Base-by-base conservation (phyloP, 331 rosid genomes). In the Acacia concinna region DNA sequence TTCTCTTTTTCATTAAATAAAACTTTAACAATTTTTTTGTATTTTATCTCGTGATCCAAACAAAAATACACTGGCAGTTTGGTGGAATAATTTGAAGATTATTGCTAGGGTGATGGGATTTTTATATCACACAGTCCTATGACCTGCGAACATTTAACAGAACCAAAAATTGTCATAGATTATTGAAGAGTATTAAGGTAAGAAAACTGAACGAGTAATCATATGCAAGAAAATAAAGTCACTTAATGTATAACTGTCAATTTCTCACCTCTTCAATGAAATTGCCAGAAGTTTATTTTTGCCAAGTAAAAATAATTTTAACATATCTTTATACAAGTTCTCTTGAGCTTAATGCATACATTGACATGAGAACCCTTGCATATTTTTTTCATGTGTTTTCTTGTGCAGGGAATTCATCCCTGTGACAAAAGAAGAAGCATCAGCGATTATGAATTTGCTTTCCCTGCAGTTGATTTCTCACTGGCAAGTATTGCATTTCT, bases 381-480 rank as follows among this genome's bases (percentile, higher is more conserved):
- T 56, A 65, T 46, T 60, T 60, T 60, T 71, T 43, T 69, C 21
- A 21, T 17, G 49, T 69, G 13, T 66, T 79, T 25, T 77, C 68
- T 68, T 59, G 25, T 77, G 81, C 81, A 95, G 98, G 98, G 98
- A 41, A 89, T 92, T 83, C 97, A 93, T 85, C 97, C 97, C 8
- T 95, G 99, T 79, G 94, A 92, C 78, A 90, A 75, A 86, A 91
- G 99, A 87, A 87, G 93, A 85, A 93, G 91, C 80, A 63, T 91
- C 49, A 77, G 77, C 59, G 96, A 95, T 81, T 95, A 91, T 76
- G 86, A 67, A 77, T 76, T 81, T 78, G 89, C 90, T 66, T 95
- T 95, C 81, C 97, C 98, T 56, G 96, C 97, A 23, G 65, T 95
- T 85, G 97, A 92, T 87, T 92, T 95, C 83, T 95, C 96, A 56